A percentile compares a stretch with the other conserved stretches of the same genome.
These are phyloP conservation scores for Taphrina deformans DNA, from an alignment of 1,139 yeast species.

Conservation along the genomic window DNA sequence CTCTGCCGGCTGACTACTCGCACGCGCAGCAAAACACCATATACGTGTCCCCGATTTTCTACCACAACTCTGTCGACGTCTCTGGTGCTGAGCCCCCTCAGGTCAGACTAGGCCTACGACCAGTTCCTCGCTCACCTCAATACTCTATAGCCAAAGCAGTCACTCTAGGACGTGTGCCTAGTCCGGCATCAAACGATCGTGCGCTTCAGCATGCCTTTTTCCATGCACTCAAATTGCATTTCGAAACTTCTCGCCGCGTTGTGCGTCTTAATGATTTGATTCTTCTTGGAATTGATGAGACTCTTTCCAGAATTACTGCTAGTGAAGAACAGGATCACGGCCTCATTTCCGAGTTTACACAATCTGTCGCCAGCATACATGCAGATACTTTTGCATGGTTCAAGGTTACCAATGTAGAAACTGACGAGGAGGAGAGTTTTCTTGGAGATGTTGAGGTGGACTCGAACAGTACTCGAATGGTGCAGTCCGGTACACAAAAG, in stretches of 20 bases:
- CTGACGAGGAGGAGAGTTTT: conserved; percentile 45
- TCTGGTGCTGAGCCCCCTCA: neutral
- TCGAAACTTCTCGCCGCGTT: conserved; percentile 60
- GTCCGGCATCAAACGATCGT: conserved; percentile 70
- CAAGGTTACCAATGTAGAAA: conserved; percentile 54
- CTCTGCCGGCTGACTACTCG: conserved; percentile 13
- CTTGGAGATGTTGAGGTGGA: conserved; percentile 53
- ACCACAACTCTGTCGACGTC: conserved; percentile 50
- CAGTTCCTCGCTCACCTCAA: conserved; percentile 39
- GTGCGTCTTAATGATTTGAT: conserved; percentile 65
- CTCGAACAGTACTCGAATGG: conserved; percentile 63
- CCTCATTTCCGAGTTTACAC: conserved; percentile 37
- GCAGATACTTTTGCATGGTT: conserved; percentile 88
- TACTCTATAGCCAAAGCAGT: conserved; percentile 44
- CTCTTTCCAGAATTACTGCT: conserved; percentile 59
- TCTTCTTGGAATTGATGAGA: conserved; percentile 75
- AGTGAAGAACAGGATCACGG: conserved; percentile 43
- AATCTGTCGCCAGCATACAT: conserved; percentile 48
- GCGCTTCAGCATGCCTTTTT: conserved; percentile 65
- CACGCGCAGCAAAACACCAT: conserved; percentile 44
- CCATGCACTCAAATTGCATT: conserved; percentile 60
- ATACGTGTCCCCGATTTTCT: conserved; percentile 66
- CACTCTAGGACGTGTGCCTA: conserved; percentile 66
- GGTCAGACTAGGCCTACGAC: neutral
- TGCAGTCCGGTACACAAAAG: conserved; percentile 56